A percentile compares a stretch with the other conserved stretches of the same genome.
Evolutionary conservation across 352 stramenopile genomes (phyloP).

Genomic region (Peronospora tabacina): DNA sequence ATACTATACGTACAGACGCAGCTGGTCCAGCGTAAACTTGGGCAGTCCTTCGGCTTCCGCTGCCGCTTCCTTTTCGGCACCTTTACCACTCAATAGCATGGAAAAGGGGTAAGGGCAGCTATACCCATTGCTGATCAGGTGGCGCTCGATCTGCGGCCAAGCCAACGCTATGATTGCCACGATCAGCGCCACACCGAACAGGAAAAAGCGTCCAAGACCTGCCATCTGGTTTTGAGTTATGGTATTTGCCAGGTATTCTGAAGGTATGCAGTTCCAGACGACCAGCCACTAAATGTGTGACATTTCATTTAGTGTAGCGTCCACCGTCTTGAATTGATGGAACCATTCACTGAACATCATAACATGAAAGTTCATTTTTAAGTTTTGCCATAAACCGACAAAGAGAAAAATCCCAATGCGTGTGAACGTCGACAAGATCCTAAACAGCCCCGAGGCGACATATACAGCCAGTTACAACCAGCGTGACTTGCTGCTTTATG

Average conservation of each 20-base stretch:
- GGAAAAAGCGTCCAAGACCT: conserved; percentile 31
- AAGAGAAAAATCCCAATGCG: no score
- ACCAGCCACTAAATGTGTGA: no score
- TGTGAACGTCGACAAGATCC: conserved; percentile 57
- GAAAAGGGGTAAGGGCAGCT: conserved; percentile 63
- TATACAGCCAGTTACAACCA: conserved; percentile 80
- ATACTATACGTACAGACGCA: conserved; percentile 34
- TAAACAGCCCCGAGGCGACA: conserved; percentile 36
- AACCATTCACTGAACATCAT: conserved; percentile 1
- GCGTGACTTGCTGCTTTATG: conserved; percentile 86
- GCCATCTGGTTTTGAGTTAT: conserved; percentile 12
- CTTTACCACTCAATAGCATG: conserved; percentile 30
- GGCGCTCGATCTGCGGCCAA: conserved; percentile 70
- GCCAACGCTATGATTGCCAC: conserved; percentile 48
- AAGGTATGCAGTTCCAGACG: not conserved
- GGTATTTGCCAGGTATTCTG: not conserved
- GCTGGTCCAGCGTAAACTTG: conserved; percentile 55
- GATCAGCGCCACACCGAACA: conserved; percentile 43
- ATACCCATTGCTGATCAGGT: conserved; percentile 41
- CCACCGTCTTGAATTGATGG: conserved; percentile 1
- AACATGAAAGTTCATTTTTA: not conserved
- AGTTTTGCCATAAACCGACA: not conserved
- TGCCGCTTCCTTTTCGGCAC: conserved; percentile 15
- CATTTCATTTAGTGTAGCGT: no score
- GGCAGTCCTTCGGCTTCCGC: conserved; percentile 29